Base-by-base conservation (phyloP, 495 filamentous ascomycete species). In the Chaetomium cochliodes region DNA sequence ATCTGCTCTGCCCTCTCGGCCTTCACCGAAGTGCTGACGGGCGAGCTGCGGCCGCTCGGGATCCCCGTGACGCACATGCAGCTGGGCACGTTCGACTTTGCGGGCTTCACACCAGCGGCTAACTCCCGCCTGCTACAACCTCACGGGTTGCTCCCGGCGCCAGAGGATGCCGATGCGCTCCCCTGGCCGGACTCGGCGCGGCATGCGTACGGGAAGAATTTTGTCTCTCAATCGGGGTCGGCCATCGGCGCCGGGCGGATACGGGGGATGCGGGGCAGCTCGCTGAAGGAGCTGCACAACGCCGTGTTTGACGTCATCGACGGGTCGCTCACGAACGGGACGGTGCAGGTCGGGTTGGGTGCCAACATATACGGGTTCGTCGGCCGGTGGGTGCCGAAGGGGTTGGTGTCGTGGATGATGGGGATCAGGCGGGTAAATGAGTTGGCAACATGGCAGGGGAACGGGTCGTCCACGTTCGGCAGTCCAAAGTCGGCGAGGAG, bases 381-480 rank as follows among this genome's bases (percentile, higher is more conserved):
- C 1, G 96, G 94, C 3, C 82, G 84, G 18, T 96, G 88, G 87
- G 83, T 88, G n/a, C 94, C 94, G 12, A 79, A 82, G 20, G 84
- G 87, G 8, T 51, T 97, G 33, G 90, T 97, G 25, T 86, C 84
- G 20, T 91, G 90, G 89, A 97, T 98, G 91, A 85, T 97, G 83
- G 90, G 92, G 1, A 83, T 90, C 39, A 77, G 84, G 47, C 78
- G 77, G 56, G 84, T 84, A 5, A 78, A 79, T 60, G 71, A 81
- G 69, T 71, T 83, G 52, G 76, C 75, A 59, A 72, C 78, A 16
- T 77, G 80, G 78, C 70, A 80, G 41, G 63, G 56, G 41, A 65
- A 60, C 28, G 62, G 54, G 39, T 68, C 70, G 28, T 71, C 72
- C 26, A 60, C 61, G 4, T 65, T 44, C 22, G 74, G 70, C 18